Evolutionary conservation across 23 red algal species (phyloP), one percentile per base, ranked within the genome.

Genomic region (Gracilaria gracilis): DNA sequence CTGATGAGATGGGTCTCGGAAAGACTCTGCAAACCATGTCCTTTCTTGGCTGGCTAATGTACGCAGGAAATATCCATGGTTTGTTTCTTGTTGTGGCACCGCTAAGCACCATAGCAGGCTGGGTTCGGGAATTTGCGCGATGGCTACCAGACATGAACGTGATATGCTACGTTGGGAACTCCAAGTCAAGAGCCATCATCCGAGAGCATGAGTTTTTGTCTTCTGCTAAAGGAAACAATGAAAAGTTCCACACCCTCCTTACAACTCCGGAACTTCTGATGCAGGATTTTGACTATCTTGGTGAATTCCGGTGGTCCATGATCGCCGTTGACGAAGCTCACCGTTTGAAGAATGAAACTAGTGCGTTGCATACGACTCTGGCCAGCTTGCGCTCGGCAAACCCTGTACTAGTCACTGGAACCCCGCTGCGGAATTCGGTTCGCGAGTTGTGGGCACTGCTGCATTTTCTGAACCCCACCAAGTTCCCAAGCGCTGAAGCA

Each of bases 111-210:
- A 94, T 98, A 67, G 85, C 91, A 14, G 88, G 90, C 37, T 98
- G 96, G 96, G 86, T 91, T 64, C 82, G 91, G 44, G 96, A 98
- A 82, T 98, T 98, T 78, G 84, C 85, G 7, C 87, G 88, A 27
- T 98, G 96, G 96, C 65, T 98, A 32, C 96, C 96, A 38, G 89
- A 95, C 53, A 89, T 98, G 90, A 98, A 98, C 66, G 96, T 98
- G 1, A 76, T 98, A 21, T 86, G 82, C n/a, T 98, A 98, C 89
- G 70, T 70, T 24, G 96, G 96, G 29, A 84, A 98, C 86, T 84
- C 70, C 20, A 75, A 71, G 35, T 95, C 96, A 17, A 58, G 96
- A 81, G 62, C 80, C 36, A 88, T 88, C 36, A 95, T 95, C 28
- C 90, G 96, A 42, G 38, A 88, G 34, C 79, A 93, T 28, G 96